A percentile compares a stretch with the other conserved stretches of the same genome.
Evolutionary conservation across 352 stramenopile species (phyloP).

Genomic region (Globisporangium splendens): DNA sequence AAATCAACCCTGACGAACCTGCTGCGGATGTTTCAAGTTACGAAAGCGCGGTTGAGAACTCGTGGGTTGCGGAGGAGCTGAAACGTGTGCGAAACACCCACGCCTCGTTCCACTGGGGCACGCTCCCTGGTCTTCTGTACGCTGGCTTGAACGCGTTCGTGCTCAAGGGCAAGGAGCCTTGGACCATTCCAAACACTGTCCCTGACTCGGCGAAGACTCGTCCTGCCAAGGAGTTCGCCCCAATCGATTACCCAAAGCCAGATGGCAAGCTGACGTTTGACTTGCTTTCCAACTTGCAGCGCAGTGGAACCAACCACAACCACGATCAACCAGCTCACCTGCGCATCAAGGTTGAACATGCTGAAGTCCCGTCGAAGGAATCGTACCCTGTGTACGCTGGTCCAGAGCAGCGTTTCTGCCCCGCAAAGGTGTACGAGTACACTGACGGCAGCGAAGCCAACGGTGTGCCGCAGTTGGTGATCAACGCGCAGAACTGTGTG

Average conservation of each 20-base stretch:
- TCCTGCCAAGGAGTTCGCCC: conserved; percentile 83
- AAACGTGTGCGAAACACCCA: conserved; percentile 97
- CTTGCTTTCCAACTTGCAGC: conserved; percentile 97
- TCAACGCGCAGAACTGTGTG: conserved; percentile 99
- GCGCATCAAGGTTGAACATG: conserved; percentile 91
- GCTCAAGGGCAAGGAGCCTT: conserved; percentile 94
- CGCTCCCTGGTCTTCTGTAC: conserved; percentile 92
- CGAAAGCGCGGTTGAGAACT: conserved; percentile 85
- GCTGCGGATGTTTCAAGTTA: conserved; percentile 82
- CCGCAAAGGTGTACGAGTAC: conserved; percentile 98
- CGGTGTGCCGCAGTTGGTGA: conserved; percentile 92
- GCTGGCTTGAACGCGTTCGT: conserved; percentile 92
- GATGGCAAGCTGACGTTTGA: conserved; percentile 98
- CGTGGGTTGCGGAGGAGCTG: conserved; percentile 97
- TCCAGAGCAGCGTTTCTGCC: conserved; percentile 98
- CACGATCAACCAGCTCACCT: conserved; percentile 98
- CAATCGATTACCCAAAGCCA: conserved; percentile 95
- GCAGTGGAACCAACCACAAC: conserved; percentile 97
- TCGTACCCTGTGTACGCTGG: conserved; percentile 93
- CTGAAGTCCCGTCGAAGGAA: conserved; percentile 83
- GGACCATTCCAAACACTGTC: conserved; percentile 89
- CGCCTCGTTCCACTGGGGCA: conserved; percentile 94
- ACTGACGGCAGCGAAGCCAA: conserved; percentile 89
- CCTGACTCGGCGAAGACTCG: conserved; percentile 92
- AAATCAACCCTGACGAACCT: conserved; percentile 71